Evolutionary conservation across 2,329 filamentous ascomycete genomes (phyloP).

Genomic region (Pyrenochaeta sp.): DNA sequence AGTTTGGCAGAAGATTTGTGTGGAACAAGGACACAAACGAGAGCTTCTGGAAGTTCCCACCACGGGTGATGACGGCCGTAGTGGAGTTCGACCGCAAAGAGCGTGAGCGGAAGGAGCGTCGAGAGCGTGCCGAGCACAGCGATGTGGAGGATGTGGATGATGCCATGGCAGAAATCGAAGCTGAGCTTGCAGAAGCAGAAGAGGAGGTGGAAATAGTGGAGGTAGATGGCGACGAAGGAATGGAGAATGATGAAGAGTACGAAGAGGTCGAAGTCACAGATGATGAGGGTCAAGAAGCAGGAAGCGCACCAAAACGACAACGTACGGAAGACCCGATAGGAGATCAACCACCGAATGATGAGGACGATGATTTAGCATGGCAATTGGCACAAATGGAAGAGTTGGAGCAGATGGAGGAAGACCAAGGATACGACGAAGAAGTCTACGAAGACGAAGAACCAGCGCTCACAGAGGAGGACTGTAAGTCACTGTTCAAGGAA

Average conservation of each 20-base stretch:
- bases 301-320: constrained; percentile 59
- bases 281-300: constrained; percentile 54
- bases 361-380: constrained; percentile 92
- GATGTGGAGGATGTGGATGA: constrained; percentile 42
- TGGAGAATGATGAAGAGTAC: constrained; percentile 74
- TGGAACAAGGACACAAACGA: constrained; percentile 86
- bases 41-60: constrained; percentile 95
- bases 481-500: constrained; percentile 81
- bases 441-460: constrained; percentile 76
- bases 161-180: constrained; percentile 46
- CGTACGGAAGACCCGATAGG: constrained; percentile 55
- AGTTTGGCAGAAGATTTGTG: constrained; percentile 86
- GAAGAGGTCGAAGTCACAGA: constrained; percentile 80
- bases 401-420: constrained; percentile 78
- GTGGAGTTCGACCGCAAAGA: constrained; percentile 75
- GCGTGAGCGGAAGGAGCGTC: constrained; percentile 69
- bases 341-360: constrained; percentile 75
- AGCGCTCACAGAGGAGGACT: constrained; percentile 77
- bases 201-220: constrained; percentile 43
- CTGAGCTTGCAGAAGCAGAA: constrained; percentile 40
- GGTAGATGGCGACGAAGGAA: constrained; percentile 49
- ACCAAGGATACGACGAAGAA: constrained; percentile 72
- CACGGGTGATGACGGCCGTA: constrained; percentile 80
- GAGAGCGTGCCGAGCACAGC: constrained; percentile 55
- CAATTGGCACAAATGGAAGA: constrained; percentile 91